Percentiles rank a stretch among this genome's conserved stretches.
phyloP scores from a whole-genome alignment of 768 basidiomycete species.

The Mycena epipterygia region DNA sequence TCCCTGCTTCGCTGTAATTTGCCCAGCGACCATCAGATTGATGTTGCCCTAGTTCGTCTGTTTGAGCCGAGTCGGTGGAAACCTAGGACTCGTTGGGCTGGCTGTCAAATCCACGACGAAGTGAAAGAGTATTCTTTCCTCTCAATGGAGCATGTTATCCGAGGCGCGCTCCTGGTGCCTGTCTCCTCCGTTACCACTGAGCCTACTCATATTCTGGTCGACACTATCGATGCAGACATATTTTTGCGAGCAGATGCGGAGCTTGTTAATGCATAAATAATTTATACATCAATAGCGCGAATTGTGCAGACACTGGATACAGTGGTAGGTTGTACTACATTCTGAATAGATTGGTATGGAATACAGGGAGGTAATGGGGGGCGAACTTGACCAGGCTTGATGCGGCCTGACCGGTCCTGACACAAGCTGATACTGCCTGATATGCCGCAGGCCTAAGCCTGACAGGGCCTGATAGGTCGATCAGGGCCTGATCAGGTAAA shows the following conservation, averaged over 20 bases:
- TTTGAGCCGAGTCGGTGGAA: too few relatives aligned
- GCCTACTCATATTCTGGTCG: constrained; percentile 16
- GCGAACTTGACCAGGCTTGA: too few relatives aligned
- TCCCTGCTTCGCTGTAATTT: constrained; percentile 11
- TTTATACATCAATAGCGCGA: too few relatives aligned
- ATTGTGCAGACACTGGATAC: too few relatives aligned
- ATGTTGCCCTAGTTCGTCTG: constrained; percentile 28
- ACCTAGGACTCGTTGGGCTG: constrained; percentile 29
- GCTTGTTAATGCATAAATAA: not conserved
- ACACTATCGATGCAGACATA: constrained; percentile 30
- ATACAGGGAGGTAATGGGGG: not conserved
- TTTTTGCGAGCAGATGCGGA: constrained; percentile 21
- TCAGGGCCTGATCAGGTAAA: not conserved
- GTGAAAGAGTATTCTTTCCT: constrained; percentile 9
- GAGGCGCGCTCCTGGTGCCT: constrained; percentile 25
- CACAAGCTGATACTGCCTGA: too few relatives aligned
- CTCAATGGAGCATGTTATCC: too few relatives aligned
- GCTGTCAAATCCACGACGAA: constrained; percentile 31
- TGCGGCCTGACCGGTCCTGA: not conserved
- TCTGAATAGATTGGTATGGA: too few relatives aligned
- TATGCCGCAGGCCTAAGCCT: too few relatives aligned
- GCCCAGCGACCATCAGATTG: constrained; percentile 5
- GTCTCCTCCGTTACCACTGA: not conserved
- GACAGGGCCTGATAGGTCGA: too few relatives aligned
- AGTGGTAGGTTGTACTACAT: too few relatives aligned